A percentile compares a stretch with the other conserved stretches of the same genome.
These are phyloP conservation scores for Thielaviopsis populi DNA, from an alignment of 2,329 filamentous ascomycete genomes.

Conservation along the genomic window DNA sequence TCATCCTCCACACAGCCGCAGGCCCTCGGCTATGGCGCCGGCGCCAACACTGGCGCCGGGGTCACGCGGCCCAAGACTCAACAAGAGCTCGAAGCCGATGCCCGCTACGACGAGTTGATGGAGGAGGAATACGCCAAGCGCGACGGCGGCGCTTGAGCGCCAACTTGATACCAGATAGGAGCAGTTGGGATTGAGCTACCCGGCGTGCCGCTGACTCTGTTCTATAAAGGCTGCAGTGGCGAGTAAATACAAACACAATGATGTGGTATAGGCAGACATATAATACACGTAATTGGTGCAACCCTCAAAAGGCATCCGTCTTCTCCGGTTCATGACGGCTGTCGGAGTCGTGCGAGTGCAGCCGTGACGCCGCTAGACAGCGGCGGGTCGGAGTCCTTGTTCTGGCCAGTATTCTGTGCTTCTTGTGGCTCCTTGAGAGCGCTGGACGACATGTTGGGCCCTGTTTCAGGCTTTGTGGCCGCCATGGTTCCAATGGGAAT, in stretches of 20 bases:
- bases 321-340: slow-evolving; percentile 20
- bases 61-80: slow-evolving; percentile 28
- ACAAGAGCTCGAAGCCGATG: slow-evolving; percentile 35
- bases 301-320: neutral
- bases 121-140: slow-evolving; percentile 43
- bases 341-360: slow-evolving; percentile 43
- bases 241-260: neutral
- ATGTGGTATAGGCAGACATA: neutral
- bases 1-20: neutral
- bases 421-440: slow-evolving; percentile 20
- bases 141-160: slow-evolving; percentile 33
- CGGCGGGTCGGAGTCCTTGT: slow-evolving; percentile 21
- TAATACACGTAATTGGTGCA: neutral
- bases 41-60: neutral
- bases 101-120: slow-evolving; percentile 36
- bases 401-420: slow-evolving; percentile 26
- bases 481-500: neutral
- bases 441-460: neutral
- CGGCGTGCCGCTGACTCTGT: neutral
- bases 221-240: neutral
- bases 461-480: neutral
- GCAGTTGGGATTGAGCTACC: neutral
- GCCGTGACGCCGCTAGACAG: slow-evolving; percentile 45
- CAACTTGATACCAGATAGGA: neutral
- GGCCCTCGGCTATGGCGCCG: neutral